Conservation (phyloP, 169 alveolate species). For the Cryptosporidium andersoni region DNA sequence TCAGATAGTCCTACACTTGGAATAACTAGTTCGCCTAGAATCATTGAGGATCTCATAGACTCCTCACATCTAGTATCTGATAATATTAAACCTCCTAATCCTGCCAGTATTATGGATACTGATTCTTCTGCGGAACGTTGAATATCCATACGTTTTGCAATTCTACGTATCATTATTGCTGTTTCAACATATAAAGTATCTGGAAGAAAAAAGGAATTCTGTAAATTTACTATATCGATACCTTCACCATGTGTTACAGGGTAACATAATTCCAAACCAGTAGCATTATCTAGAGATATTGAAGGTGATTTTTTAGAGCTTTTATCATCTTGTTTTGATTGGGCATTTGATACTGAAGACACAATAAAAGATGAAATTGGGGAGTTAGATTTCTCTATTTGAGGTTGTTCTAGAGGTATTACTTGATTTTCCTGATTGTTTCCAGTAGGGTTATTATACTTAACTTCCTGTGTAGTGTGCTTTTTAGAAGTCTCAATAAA, state of each 20-base stretch:
- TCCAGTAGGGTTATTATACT: neutral
- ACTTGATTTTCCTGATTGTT: neutral
- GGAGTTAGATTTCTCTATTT: neutral
- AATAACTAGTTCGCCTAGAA: constrained; percentile 27
- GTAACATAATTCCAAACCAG: neutral
- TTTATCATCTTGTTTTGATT: too few species aligned
- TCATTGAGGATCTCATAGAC: constrained; percentile 16
- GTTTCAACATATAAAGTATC: constrained; percentile 40
- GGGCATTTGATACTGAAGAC: too few species aligned
- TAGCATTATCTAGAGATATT: neutral
- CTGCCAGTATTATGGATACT: constrained; percentile 36
- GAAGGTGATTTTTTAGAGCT: too few species aligned
- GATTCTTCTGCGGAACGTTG: constrained; percentile 56
- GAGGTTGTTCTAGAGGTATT: neutral
- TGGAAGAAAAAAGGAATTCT: constrained; percentile 63
- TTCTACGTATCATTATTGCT: constrained; percentile 14
- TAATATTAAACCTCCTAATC: constrained; percentile 52
- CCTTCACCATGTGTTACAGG: constrained; percentile 34
- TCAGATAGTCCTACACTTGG: constrained; percentile 24
- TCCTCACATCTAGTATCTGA: constrained; percentile 62
- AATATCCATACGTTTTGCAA: constrained; percentile 45
- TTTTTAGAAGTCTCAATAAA: too few species aligned
- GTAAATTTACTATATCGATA: constrained; percentile 37
- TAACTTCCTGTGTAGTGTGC: neutral
- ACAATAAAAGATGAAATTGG: neutral